Percentiles rank a stretch among this genome's conserved stretches.
These are phyloP conservation scores for Glycine tomentella DNA, from an alignment of 306 rosid species.

Conservation along the genomic window DNA sequence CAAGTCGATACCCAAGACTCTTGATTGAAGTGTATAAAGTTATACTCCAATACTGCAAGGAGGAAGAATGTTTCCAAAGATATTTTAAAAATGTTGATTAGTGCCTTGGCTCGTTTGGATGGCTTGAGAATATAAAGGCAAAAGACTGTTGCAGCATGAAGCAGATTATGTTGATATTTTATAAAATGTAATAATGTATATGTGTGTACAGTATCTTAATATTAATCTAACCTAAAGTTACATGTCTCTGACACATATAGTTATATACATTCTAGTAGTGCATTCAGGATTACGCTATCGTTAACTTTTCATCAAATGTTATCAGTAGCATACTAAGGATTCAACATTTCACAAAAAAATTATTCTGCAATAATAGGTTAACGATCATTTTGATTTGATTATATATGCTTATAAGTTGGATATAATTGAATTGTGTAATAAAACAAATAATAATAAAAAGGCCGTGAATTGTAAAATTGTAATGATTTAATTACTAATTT, in stretches of 20 bases:
- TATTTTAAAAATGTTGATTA: slow-evolving; percentile 53
- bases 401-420: neutral
- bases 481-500: too few relatives aligned
- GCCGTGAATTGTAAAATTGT: too few relatives aligned
- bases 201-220: neutral
- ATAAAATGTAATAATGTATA: slow-evolving; percentile 2
- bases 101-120: neutral
- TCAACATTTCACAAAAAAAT: neutral
- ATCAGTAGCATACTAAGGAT: neutral
- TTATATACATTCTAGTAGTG: neutral
- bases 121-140: slow-evolving; percentile 29
- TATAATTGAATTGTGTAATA: neutral
- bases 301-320: neutral
- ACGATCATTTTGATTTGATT: neutral
- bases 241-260: neutral
- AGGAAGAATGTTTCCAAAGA: slow-evolving; percentile 63
- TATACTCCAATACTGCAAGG: slow-evolving; percentile 55
- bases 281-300: neutral
- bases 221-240: slow-evolving; percentile 10
- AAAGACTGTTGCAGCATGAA: slow-evolving; percentile 29
- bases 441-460: neutral
- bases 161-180: slow-evolving; percentile 26
- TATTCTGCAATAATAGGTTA: neutral
- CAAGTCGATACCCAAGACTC: slow-evolving; percentile 71
- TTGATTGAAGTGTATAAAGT: slow-evolving; percentile 72